These are phyloP conservation scores for Hydrangea macrophylla DNA, from an alignment of 148 eudicot species.

Conservation along the genomic window DNA sequence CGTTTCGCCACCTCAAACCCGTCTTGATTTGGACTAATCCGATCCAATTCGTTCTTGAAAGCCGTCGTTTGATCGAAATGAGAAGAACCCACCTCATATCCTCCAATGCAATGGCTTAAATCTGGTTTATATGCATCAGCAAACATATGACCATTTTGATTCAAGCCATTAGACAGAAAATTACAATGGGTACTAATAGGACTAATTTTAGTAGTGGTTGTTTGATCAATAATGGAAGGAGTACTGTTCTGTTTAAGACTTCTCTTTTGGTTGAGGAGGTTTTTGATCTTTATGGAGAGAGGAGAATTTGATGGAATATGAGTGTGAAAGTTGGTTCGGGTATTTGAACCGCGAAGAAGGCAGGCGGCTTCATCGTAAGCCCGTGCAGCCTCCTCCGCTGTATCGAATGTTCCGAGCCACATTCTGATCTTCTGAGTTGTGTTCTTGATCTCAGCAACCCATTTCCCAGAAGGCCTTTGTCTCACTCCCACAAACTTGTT, in stretches of 20 bases:
- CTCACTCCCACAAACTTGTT: constrained; percentile 68
- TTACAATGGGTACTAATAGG: background rate
- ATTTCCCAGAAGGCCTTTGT: constrained; percentile 70
- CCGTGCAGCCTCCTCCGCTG: constrained; percentile 67
- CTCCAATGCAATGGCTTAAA: constrained; percentile 22
- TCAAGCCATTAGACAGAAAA: background rate
- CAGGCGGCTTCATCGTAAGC: constrained; percentile 74
- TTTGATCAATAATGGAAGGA: constrained; percentile 2
- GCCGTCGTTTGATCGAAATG: constrained; percentile 13
- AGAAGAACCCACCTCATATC: constrained; percentile 14
- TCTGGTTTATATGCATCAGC: constrained; percentile 30
- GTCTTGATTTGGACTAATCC: constrained; percentile 4
- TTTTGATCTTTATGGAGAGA: constrained; percentile 48
- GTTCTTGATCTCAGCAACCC: constrained; percentile 80
- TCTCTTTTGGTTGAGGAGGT: constrained; percentile 44
- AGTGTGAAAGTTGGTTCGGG: constrained; percentile 52
- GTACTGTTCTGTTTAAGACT: constrained; percentile 20
- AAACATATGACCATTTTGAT: constrained; percentile 10
- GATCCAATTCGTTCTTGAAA: constrained; percentile 5
- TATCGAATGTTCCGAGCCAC: constrained; percentile 71
- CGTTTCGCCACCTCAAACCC: constrained; percentile 14
- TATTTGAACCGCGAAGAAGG: constrained; percentile 62
- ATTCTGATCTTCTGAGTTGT: constrained; percentile 62
- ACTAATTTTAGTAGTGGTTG: background rate
- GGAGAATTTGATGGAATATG: constrained; percentile 37